phyloP scores from a whole-genome alignment of 2,329 filamentous ascomycete species.

The Hypoxylon sp. region DNA sequence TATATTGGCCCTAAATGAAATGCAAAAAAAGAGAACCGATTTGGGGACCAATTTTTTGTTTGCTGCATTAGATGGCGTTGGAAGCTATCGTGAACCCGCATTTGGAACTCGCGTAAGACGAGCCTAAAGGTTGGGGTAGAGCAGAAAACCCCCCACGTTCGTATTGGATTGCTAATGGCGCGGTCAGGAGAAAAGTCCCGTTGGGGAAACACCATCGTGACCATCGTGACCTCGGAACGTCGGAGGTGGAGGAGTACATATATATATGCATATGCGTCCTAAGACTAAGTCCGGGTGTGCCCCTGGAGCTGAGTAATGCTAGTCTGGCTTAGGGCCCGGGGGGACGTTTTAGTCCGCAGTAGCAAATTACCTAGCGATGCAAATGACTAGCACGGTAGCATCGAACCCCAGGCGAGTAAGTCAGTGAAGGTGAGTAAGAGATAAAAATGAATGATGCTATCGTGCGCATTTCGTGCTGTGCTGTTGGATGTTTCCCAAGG shows the following conservation, averaged over 20 bases:
- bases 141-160: constrained; percentile 27
- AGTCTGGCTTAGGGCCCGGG: background rate
- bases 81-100: constrained; percentile 39
- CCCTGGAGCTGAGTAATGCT: constrained; percentile 27
- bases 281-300: background rate
- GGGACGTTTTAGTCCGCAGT: background rate
- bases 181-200: background rate
- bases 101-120: constrained; percentile 16
- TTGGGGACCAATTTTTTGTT: constrained; percentile 4
- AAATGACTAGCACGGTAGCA: background rate
- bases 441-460: constrained; percentile 17
- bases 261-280: constrained; percentile 2
- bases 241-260: constrained; percentile 33
- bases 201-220: constrained; percentile 24
- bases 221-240: constrained; percentile 42
- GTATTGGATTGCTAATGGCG: constrained; percentile 11
- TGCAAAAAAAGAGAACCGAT: constrained; percentile 1
- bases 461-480: constrained; percentile 13
- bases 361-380: background rate
- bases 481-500: constrained; percentile 8
- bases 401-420: background rate
- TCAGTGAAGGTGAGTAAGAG: constrained; percentile 3
- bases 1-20: constrained; percentile 3
- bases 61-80: background rate
- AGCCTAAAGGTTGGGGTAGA: constrained; percentile 5